phyloP scores from a whole-genome alignment of 2,329 filamentous ascomycete genomes.

The Xylariaceae sp. region DNA sequence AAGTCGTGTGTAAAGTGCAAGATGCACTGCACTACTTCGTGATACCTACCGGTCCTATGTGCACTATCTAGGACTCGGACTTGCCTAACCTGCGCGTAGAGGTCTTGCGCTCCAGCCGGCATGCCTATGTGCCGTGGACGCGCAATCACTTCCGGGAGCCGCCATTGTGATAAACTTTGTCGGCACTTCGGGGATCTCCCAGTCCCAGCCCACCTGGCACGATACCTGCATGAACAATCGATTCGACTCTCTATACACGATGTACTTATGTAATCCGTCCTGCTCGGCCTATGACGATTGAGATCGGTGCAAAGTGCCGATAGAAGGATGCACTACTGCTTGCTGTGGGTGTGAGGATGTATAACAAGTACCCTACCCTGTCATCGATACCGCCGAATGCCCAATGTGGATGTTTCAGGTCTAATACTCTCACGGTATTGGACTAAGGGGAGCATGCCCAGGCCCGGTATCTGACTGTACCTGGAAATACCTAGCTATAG shows the following conservation, averaged over 20 bases:
- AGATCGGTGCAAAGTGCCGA: too few species aligned
- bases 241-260: background rate
- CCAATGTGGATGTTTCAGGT: slow-evolving; percentile 15
- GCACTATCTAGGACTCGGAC: too few species aligned
- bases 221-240: background rate
- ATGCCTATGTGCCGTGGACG: slow-evolving; percentile 14
- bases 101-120: slow-evolving; percentile 1
- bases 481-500: slow-evolving; percentile 13
- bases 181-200: slow-evolving; percentile 26
- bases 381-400: slow-evolving; percentile 8
- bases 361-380: slow-evolving; percentile 12
- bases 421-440: slow-evolving; percentile 18
- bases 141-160: slow-evolving; percentile 23
- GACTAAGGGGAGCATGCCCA: slow-evolving; percentile 10
- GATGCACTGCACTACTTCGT: too few species aligned
- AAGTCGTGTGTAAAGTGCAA: too few species aligned
- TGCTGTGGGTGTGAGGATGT: slow-evolving; percentile 1
- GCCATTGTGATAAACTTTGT: slow-evolving; percentile 27
- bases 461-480: slow-evolving; percentile 18
- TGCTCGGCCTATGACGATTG: too few species aligned
- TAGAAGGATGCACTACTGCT: too few species aligned
- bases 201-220: slow-evolving; percentile 19
- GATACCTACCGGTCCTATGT: too few species aligned
- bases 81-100: background rate
- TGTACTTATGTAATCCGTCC: background rate